Evolutionary conservation across 306 rosid genomes (phyloP).

Genomic region (Begonia loranthoides): DNA sequence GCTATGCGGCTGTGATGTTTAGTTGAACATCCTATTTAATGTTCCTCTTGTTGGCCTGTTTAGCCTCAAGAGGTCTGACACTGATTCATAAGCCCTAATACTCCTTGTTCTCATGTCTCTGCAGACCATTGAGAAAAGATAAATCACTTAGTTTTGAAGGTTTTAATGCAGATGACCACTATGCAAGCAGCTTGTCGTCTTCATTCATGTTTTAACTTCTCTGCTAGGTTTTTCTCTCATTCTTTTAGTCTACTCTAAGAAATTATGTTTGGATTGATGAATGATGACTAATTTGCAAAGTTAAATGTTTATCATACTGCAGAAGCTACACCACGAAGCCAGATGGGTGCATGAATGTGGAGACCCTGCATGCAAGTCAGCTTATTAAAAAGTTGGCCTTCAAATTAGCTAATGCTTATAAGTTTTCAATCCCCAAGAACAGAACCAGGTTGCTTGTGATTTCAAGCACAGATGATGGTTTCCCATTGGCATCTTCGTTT

Average conservation of each 20-base stretch:
- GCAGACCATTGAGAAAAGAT: no score
- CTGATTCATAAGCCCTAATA: no score
- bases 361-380: slow-evolving; percentile 17
- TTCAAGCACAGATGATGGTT: slow-evolving; percentile 40
- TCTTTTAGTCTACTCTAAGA: not conserved
- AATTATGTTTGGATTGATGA: no score
- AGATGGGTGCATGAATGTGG: slow-evolving; percentile 20
- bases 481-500: slow-evolving; percentile 22
- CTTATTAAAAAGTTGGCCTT: slow-evolving; percentile 17
- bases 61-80: no score
- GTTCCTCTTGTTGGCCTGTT: no score
- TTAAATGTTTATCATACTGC: slow-evolving; percentile 10
- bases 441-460: slow-evolving; percentile 31
- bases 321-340: slow-evolving; percentile 29
- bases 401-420: slow-evolving; percentile 19
- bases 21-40: no score
- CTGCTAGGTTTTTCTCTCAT: slow-evolving; percentile 15
- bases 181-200: slow-evolving; percentile 28
- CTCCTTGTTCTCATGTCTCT: no score
- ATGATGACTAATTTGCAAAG: slow-evolving; percentile 1
- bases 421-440: slow-evolving; percentile 7
- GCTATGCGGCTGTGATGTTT: no score
- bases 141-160: no score
- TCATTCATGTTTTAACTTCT: slow-evolving; percentile 16
- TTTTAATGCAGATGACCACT: not conserved